A percentile compares a stretch with the other conserved stretches of the same genome.
These are phyloP conservation scores for Clonostachys byssicola DNA, from an alignment of 2,329 filamentous ascomycete species.

Conservation along the genomic window DNA sequence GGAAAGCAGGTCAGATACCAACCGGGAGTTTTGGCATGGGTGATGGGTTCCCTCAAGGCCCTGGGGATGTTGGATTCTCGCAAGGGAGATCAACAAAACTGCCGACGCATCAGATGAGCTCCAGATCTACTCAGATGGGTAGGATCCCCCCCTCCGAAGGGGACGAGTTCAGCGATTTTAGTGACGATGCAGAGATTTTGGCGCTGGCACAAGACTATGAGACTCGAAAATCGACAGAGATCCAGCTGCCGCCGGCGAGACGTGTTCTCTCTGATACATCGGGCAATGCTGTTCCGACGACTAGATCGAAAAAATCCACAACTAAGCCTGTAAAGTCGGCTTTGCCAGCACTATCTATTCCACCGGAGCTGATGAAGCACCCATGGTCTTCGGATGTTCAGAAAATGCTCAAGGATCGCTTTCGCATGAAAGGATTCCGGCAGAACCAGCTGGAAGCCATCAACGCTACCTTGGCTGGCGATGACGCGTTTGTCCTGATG, in stretches of 20 bases:
- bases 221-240: constrained; percentile 8
- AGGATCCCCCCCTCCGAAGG: too few relatives aligned
- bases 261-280: constrained; percentile 41
- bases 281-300: constrained; percentile 34
- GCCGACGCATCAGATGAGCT: too few relatives aligned
- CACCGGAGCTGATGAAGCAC: constrained; percentile 55
- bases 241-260: constrained; percentile 18
- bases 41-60: too few relatives aligned
- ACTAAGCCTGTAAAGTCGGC: too few relatives aligned
- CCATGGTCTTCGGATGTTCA: constrained; percentile 87
- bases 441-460: constrained; percentile 93
- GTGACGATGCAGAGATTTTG: constrained; percentile 47
- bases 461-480: constrained; percentile 82
- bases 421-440: constrained; percentile 82
- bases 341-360: constrained; percentile 22
- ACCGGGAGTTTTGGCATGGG: too few relatives aligned
- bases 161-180: constrained; percentile 38
- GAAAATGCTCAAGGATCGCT: constrained; percentile 73
- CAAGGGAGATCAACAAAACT: too few relatives aligned
- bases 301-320: constrained; percentile 22
- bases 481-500: constrained; percentile 95
- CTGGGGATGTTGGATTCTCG: too few relatives aligned
- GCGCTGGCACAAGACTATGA: constrained; percentile 48
- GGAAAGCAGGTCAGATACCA: too few relatives aligned
- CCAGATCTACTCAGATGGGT: too few relatives aligned